phyloP scores from a whole-genome alignment of 2,329 filamentous ascomycete species.

The Pseudocercospora vitis region DNA sequence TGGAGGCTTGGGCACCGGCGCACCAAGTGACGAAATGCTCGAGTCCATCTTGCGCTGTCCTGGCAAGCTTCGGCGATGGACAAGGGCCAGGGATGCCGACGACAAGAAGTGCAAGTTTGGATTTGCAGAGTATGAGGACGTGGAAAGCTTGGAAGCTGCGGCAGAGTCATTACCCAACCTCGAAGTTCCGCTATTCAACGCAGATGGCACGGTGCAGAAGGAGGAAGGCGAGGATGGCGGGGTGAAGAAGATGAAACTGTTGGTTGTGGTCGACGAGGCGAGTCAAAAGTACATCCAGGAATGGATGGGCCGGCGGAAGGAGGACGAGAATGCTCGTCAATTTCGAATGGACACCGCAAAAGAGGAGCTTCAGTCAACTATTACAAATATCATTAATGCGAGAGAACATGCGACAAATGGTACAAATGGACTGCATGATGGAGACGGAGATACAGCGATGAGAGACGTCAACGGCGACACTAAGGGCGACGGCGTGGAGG shows the following conservation, averaged over 20 bases:
- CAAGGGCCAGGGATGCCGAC: slow-evolving; percentile 72
- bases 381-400: slow-evolving; percentile 73
- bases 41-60: slow-evolving; percentile 76
- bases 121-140: slow-evolving; percentile 93
- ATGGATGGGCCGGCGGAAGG: slow-evolving; percentile 66
- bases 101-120: slow-evolving; percentile 85
- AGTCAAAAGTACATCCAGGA: slow-evolving; percentile 84
- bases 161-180: slow-evolving; percentile 81
- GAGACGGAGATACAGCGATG: slow-evolving; percentile 28
- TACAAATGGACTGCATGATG: slow-evolving; percentile 19
- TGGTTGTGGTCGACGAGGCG: slow-evolving; percentile 72
- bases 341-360: slow-evolving; percentile 70
- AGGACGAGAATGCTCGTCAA: slow-evolving; percentile 62
- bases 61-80: slow-evolving; percentile 78
- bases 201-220: slow-evolving; percentile 42
- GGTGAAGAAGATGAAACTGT: slow-evolving; percentile 34
- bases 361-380: slow-evolving; percentile 64
- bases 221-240: slow-evolving; percentile 39
- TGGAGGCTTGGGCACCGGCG: slow-evolving; percentile 76
- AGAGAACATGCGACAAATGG: slow-evolving; percentile 35
- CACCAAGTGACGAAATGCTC: slow-evolving; percentile 73
- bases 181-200: slow-evolving; percentile 70
- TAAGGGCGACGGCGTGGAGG: slow-evolving; percentile 68
- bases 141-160: slow-evolving; percentile 80
- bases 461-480: slow-evolving; percentile 37